Evolutionary conservation across 2,329 filamentous ascomycete species (phyloP).

Genomic region (Grosmannia serpens): DNA sequence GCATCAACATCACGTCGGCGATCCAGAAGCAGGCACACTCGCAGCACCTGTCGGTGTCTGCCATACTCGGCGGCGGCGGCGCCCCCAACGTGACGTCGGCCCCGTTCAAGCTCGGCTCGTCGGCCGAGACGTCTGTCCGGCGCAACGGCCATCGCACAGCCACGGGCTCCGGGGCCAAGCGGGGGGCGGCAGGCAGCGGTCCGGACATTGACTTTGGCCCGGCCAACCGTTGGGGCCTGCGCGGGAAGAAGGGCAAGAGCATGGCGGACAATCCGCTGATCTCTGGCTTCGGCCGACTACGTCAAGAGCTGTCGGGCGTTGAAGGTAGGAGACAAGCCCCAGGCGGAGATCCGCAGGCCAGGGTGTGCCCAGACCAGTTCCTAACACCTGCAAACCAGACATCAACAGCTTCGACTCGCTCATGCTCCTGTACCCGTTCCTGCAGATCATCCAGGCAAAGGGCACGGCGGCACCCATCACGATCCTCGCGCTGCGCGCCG

Average conservation of each 20-base stretch:
- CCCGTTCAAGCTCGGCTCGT: slow-evolving; percentile 16
- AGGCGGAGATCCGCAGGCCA: no score
- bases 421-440: slow-evolving; percentile 79
- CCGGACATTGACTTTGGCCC: slow-evolving; percentile 38
- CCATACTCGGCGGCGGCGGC: slow-evolving; percentile 74
- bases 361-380: neutral
- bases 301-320: slow-evolving; percentile 76
- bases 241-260: slow-evolving; percentile 92
- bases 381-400: slow-evolving; percentile 38
- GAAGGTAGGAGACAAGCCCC: slow-evolving; percentile 55
- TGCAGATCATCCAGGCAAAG: slow-evolving; percentile 92
- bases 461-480: slow-evolving; percentile 95
- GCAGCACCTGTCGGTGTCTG: slow-evolving; percentile 90
- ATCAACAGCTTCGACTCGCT: slow-evolving; percentile 83
- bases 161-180: neutral
- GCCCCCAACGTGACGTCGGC: slow-evolving; percentile 38
- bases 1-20: slow-evolving; percentile 93
- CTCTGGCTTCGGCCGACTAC: slow-evolving; percentile 80
- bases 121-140: slow-evolving; percentile 1
- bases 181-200: neutral
- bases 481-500: slow-evolving; percentile 81
- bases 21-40: slow-evolving; percentile 97
- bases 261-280: slow-evolving; percentile 97
- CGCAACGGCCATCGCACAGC: slow-evolving; percentile 1
- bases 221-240: slow-evolving; percentile 80